Evolutionary conservation across 768 basidiomycete species (phyloP).

Genomic region (Lactarius trivialis): DNA sequence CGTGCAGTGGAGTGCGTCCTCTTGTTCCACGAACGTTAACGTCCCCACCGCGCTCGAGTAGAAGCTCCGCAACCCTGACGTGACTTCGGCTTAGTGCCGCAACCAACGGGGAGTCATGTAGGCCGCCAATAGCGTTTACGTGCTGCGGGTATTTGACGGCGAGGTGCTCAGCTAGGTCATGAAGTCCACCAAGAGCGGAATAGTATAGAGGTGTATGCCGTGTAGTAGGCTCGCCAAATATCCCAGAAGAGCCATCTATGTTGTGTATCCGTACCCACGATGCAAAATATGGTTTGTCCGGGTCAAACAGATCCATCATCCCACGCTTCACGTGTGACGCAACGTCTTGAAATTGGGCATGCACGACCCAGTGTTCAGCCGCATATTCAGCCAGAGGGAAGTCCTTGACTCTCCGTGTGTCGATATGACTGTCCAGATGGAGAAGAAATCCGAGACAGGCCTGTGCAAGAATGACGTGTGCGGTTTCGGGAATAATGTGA

Average conservation of each 20-base stretch:
- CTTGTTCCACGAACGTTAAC: background rate
- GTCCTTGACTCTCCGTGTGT: background rate
- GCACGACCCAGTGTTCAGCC: background rate
- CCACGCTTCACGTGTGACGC: background rate
- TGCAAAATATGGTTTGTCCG: background rate
- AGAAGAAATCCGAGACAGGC: too few species aligned
- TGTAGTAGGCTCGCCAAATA: too few species aligned
- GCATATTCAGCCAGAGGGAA: slow-evolving; percentile 1
- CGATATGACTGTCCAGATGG: background rate
- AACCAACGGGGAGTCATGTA: background rate
- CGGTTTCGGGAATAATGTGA: background rate
- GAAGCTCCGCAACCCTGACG: background rate
- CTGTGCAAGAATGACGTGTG: background rate
- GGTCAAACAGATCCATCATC: background rate
- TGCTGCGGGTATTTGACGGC: background rate
- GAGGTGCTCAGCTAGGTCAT: background rate
- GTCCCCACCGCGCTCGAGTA: background rate
- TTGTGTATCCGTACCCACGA: background rate
- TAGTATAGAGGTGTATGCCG: background rate
- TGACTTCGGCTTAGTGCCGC: background rate
- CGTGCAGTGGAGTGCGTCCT: background rate
- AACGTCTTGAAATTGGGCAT: background rate
- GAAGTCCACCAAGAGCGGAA: background rate
- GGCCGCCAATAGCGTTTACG: background rate
- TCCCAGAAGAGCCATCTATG: background rate